Evolutionary conservation across 2,329 filamentous ascomycete species (phyloP), one percentile per base, ranked within the genome.

Genomic region (Penicillium sp.): DNA sequence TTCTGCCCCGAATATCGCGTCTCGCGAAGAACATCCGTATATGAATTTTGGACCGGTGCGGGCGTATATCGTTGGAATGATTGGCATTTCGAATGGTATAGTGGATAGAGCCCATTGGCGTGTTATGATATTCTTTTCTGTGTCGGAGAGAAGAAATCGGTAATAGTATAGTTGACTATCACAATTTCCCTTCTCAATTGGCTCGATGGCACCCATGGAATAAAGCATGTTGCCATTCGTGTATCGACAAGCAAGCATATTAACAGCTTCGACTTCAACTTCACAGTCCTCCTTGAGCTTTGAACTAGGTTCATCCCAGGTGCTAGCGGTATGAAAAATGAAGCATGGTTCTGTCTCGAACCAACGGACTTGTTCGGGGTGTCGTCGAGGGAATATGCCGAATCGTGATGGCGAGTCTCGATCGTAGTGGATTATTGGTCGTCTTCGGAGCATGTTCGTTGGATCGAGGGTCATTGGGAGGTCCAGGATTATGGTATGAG

Each of bases 291-390:
- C 8, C 12, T 12, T 17, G 22, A 22, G 2, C 1, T 17, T 53
- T 12, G 13, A 13, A 4, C 22, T 22, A 5, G 33, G 22, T 33
- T 53, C 81, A 56, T 91, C 87, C 89, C 89, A 92, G 1, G 86
- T 85, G 66, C 90, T 91, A 0, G 88, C 89, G 0, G 88, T 90
- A 68, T 91, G 89, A 64, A 91, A 90, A 49, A 91, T 89, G 68
- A 88, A 87, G 68, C 88, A 91, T 6, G 87, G 81, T 12, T 84
- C 83, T 0, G 88, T 90, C 74, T 89, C 84, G 63, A 89, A 91
- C 88, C 89, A 91, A 10, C 82, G 81, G 2, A 90, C 81, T 1
- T 79, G 76, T 1, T 84, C 72, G 1, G 89, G 88, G 13, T 81
- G 71, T 58, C 85, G 83, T 3, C 89, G 82, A 12, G 88, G 88